phyloP scores from a whole-genome alignment of 129 eudicot species.

The Flaveria ramosissima region DNA sequence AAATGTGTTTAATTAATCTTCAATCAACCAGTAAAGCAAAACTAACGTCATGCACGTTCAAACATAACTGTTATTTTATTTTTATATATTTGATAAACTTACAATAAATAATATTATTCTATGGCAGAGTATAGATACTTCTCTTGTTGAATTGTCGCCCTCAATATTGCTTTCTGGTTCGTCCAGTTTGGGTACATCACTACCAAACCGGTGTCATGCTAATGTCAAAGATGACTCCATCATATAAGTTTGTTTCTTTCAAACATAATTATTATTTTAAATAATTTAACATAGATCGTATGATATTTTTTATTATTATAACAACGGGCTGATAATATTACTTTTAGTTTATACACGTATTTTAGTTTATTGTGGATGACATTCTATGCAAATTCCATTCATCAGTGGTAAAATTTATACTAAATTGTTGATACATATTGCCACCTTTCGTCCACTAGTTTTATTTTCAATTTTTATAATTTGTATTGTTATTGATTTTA shows the following conservation, averaged over 20 bases:
- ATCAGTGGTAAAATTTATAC: too few species aligned
- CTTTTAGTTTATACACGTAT: not conserved
- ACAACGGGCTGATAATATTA: not conserved
- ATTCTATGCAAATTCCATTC: too few species aligned
- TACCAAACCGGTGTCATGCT: constrained; percentile 11
- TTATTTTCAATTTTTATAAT: too few species aligned
- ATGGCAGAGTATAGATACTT: not conserved
- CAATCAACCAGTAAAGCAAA: not conserved
- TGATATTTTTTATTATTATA: not conserved
- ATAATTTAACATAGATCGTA: not conserved
- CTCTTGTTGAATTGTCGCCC: not conserved
- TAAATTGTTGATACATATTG: too few species aligned
- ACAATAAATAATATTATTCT: not conserved
- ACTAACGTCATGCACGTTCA: constrained; percentile 1
- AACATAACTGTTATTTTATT: not conserved
- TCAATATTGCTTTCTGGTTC: constrained; percentile 8
- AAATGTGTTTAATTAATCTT: not conserved
- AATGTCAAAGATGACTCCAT: not conserved
- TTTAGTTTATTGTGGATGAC: not conserved
- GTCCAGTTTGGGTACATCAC: not conserved
- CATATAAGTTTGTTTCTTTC: not conserved
- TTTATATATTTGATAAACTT: not conserved
- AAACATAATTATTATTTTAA: not conserved
- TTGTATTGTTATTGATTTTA: too few species aligned
- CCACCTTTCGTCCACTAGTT: too few species aligned